Evolutionary conservation across 495 filamentous ascomycete species (phyloP).

Genomic region (Hyphodiscus hymeniophilus): DNA sequence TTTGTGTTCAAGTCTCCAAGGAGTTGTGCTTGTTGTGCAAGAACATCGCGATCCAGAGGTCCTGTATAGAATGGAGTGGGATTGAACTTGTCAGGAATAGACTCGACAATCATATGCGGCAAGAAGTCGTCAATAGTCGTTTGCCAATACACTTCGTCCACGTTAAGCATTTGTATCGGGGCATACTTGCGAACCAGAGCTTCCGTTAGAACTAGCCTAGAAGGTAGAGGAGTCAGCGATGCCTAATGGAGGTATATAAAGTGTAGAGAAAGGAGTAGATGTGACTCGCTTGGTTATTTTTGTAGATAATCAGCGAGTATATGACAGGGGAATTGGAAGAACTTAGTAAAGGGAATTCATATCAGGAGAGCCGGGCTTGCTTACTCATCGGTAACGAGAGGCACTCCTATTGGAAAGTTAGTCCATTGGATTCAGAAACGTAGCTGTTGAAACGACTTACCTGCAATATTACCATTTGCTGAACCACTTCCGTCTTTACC

Average conservation of each 20-base stretch:
- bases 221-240: no score
- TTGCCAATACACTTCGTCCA: neutral
- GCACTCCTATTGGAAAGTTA: neutral
- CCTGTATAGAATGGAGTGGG: neutral
- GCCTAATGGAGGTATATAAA: no score
- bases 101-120: neutral
- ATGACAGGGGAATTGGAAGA: no score
- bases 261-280: no score
- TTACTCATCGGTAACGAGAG: neutral
- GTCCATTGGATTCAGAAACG: neutral
- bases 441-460: no score
- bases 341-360: no score
- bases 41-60: neutral
- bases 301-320: no score
- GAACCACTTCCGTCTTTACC: neutral
- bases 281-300: no score
- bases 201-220: neutral
- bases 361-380: no score
- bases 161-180: neutral
- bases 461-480: neutral
- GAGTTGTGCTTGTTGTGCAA: neutral
- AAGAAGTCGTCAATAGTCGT: neutral
- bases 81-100: neutral
- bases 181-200: neutral
- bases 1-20: neutral